phyloP scores from a whole-genome alignment of 2,329 filamentous ascomycete species.

The Phaeomoniella chlamydospora region DNA sequence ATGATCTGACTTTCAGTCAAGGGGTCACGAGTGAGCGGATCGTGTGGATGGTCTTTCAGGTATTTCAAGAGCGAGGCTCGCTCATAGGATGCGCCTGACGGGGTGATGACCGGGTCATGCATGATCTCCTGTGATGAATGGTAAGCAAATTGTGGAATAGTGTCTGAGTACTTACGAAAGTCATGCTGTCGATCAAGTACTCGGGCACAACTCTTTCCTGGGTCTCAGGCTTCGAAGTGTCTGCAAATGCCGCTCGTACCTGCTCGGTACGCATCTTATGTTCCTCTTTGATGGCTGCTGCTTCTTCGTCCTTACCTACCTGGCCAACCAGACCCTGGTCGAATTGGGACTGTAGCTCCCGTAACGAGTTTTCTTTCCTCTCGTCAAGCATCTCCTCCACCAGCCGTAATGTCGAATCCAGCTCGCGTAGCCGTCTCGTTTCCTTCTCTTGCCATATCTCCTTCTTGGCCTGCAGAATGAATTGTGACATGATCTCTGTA shows the following conservation, averaged over 20 bases:
- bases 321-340: constrained; percentile 30
- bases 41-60: constrained; percentile 56
- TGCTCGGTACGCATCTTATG: constrained; percentile 30
- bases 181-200: constrained; percentile 32
- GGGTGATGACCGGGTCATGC: constrained; percentile 39
- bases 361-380: constrained; percentile 22
- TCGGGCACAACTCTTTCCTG: constrained; percentile 24
- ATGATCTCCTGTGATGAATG: constrained; percentile 26
- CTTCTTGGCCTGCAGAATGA: constrained; percentile 71
- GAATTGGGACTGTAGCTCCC: constrained; percentile 18
- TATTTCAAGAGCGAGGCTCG: constrained; percentile 75
- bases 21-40: constrained; percentile 72
- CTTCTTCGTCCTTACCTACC: constrained; percentile 55
- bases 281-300: constrained; percentile 41
- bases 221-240: neutral
- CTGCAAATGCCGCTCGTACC: constrained; percentile 25
- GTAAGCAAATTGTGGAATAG: too few species aligned
- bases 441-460: constrained; percentile 71
- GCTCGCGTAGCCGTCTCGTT: constrained; percentile 26
- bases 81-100: constrained; percentile 83
- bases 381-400: constrained; percentile 24
- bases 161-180: constrained; percentile 22
- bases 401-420: constrained; percentile 24
- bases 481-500: constrained; percentile 54
- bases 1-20: constrained; percentile 56